Percentiles rank a stretch among this genome's conserved stretches.
Conservation (phyloP, 2,329 filamentous ascomycete species). For the Amauroascus niger region DNA sequence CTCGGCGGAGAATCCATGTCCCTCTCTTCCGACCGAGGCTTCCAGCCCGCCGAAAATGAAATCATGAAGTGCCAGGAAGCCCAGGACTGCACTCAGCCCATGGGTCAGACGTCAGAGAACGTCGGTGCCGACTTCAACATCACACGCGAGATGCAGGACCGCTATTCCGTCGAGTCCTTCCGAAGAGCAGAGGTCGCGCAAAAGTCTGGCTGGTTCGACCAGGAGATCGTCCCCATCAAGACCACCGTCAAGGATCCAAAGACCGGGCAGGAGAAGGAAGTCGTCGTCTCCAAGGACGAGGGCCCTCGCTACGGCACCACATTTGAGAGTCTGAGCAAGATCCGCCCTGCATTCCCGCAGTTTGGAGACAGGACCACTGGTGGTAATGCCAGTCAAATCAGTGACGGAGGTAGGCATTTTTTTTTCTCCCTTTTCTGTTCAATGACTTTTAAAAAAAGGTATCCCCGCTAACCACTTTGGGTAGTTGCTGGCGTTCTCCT, state of each 20-base stretch:
- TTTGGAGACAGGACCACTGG: slow-evolving; percentile 81
- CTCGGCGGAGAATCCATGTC: slow-evolving; percentile 87
- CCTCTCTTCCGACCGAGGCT: slow-evolving; percentile 59
- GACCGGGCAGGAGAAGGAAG: slow-evolving; percentile 63
- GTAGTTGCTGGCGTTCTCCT: slow-evolving; percentile 48
- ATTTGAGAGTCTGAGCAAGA: slow-evolving; percentile 68
- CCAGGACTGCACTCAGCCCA: slow-evolving; percentile 79
- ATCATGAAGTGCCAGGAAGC: slow-evolving; percentile 69
- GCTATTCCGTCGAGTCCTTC: slow-evolving; percentile 79
- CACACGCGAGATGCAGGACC: slow-evolving; percentile 68
- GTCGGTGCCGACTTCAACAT: slow-evolving; percentile 86
- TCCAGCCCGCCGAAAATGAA: slow-evolving; percentile 53
- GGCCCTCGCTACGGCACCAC: slow-evolving; percentile 87
- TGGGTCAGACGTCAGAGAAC: slow-evolving; percentile 98
- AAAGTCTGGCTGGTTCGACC: slow-evolving; percentile 81
- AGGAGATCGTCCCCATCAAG: slow-evolving; percentile 85
- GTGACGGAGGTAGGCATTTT: slow-evolving; percentile 62
- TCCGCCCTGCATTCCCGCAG: slow-evolving; percentile 80
- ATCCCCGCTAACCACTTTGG: neutral
- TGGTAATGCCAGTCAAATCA: slow-evolving; percentile 90
- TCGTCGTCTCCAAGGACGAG: slow-evolving; percentile 78
- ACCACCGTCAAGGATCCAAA: slow-evolving; percentile 76
- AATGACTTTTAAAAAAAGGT: too few relatives aligned
- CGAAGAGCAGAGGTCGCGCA: slow-evolving; percentile 79
- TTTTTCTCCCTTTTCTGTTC: slow-evolving; percentile 2